phyloP scores from a whole-genome alignment of 2,329 filamentous ascomycete genomes.

The Fusarium papillatum region DNA sequence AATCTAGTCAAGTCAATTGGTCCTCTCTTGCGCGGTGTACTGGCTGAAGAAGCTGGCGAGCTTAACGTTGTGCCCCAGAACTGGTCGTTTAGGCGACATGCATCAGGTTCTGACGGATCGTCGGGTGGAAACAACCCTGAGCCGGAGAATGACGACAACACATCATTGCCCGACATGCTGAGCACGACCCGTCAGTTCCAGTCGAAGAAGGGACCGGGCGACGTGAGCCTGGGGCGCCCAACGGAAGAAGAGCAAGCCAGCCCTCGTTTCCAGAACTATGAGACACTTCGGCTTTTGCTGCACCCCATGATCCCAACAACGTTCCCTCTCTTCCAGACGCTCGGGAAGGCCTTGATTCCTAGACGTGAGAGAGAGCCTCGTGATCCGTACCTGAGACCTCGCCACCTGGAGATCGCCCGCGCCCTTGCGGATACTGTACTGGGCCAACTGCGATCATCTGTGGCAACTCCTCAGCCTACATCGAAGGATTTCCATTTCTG shows the following conservation, averaged over 20 bases:
- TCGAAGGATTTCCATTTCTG: constrained; percentile 82
- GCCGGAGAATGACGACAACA: constrained; percentile 44
- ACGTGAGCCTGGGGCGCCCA: constrained; percentile 44
- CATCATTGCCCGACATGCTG: constrained; percentile 50
- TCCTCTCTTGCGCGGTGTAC: constrained; percentile 81
- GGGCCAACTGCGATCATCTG: constrained; percentile 70
- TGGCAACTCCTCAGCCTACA: constrained; percentile 60
- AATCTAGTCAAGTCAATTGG: constrained; percentile 82
- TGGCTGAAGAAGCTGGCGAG: constrained; percentile 88
- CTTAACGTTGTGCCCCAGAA: constrained; percentile 79
- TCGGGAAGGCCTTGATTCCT: constrained; percentile 85
- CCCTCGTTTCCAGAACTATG: constrained; percentile 78
- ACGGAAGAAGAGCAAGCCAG: constrained; percentile 59
- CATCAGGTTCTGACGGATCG: constrained; percentile 40
- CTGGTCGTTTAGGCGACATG: constrained; percentile 63
- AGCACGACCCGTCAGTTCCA: constrained; percentile 45
- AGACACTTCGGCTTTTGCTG: constrained; percentile 81
- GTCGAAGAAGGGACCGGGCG: constrained; percentile 38
- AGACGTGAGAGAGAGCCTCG: constrained; percentile 71
- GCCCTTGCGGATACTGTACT: constrained; percentile 81
- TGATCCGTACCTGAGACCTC: constrained; percentile 70
- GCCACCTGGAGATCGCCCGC: constrained; percentile 69
- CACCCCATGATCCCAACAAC: constrained; percentile 84
- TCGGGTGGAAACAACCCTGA: constrained; percentile 34
- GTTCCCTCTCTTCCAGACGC: constrained; percentile 86